Evolutionary conservation across 371 early-diverging fungal genomes (phyloP), one percentile per base, ranked within the genome.

Genomic region (Mucor mucedo): DNA sequence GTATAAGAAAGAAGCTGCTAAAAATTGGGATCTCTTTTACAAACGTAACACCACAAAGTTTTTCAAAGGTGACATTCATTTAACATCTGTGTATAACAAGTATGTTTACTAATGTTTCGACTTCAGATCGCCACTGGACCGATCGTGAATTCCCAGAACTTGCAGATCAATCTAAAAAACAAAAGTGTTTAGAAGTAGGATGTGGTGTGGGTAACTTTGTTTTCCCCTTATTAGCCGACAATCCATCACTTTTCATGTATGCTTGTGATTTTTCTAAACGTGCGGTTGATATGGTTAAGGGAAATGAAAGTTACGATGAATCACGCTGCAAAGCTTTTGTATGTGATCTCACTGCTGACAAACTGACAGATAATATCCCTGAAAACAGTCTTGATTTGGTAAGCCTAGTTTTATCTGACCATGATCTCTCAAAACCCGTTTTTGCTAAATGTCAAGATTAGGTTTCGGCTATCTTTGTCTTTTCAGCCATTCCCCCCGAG

Each of bases 141-240:
- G 93, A 94, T 69, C 82, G 94, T 4, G 98, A 98, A 76, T 98
- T 98, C 76, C 85, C 85, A n/a, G 95, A 97, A 68, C 80, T 95
- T 44, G 61, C 76, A 67, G 21, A 71, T 68, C 52, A 69, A 65
- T 33, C 65, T 21, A 72, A 58, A 48, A n/a, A 55, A n/a, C 62
- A 70, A 58, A 55, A 62, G 66, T 70, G 66, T 44, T 71, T 88
- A 2, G 95, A 95, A 75, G 82, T 94, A 42, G 98, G 98, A 39
- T 98, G 98, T 75, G 98, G 98, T 41, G 97, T 97, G 0, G 98
- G 98, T 50, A 97, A 96, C 77, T 97, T 97, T 84, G 82, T 95
- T 41, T 97, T 91, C 77, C 98, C 98, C 2, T 78, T 94, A 8
- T 64, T 98, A 29, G 91, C 91, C 47, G 78, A 81, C 39, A 92